Evolutionary conservation across 1,139 yeast genomes (phyloP), one percentile per base, ranked within the genome.

Genomic region (Scheffersomyces titani): DNA sequence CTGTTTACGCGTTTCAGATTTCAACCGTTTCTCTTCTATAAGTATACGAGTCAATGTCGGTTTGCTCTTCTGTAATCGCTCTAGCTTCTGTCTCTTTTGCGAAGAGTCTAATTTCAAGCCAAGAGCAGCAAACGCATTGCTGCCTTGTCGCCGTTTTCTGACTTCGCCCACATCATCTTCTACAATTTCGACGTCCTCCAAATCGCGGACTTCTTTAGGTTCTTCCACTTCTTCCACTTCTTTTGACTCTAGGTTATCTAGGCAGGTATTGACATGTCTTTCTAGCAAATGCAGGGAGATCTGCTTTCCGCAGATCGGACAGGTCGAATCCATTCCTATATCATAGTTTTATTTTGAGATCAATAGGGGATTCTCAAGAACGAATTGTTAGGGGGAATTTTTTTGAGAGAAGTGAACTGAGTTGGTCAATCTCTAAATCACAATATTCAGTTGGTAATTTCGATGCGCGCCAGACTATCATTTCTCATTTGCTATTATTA

Each of bases 221-320:
- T 30, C 13, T 2, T 30, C 40, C 40, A 30, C 40, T 1, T 30
- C 49, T 46, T 46, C 49, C 16, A 20, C n/a, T 46, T 19, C 49
- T 7, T 5, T 46, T 13, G 54, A 52, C 48, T 64, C 70, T 40
- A 61, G 69, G 4, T 65, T 63, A 53, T 76, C 81, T 54, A 76
- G 66, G 56, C 81, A 76, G 16, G 64, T 57, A 56, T 79, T 79
- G 11, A 78, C 83, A 57, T 79, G 83, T n/a, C 74, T 64, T 58
- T 77, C 81, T 13, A 79, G 66, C 16, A 69, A 64, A 3, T 56
- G 57, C 11, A 57, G 55, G 2, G 72, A 65, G 30, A 76, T 66
- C 7, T 46, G 50, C 56, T 70, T 68, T 45, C 63, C 60, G 59
- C 83, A 79, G 20, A 79, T 70, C 6, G 83, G 83, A 59, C 83